Evolutionary conservation across 768 basidiomycete species (phyloP).

Genomic region (Hypsizygus marmoreus): DNA sequence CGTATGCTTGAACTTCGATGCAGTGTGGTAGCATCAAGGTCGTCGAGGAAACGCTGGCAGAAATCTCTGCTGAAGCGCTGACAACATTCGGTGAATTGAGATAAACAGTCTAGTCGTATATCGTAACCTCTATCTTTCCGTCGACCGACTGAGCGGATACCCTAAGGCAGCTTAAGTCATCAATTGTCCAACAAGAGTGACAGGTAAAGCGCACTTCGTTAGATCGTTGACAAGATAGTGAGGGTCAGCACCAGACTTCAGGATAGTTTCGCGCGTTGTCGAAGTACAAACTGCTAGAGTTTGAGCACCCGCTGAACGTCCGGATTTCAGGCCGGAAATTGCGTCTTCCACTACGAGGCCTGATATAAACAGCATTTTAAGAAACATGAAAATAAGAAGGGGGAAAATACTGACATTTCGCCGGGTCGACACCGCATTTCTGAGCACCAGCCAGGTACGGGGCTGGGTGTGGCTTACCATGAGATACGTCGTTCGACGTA

Average conservation of each 20-base stretch:
- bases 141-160: constrained; percentile 47
- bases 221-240: constrained; percentile 74
- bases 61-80: no score
- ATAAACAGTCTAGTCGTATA: constrained; percentile 38
- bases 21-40: no score
- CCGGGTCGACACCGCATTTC: constrained; percentile 54
- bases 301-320: constrained; percentile 71
- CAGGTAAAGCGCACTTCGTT: constrained; percentile 48
- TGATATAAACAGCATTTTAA: constrained; percentile 25
- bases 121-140: constrained; percentile 47
- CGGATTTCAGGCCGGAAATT: constrained; percentile 76
- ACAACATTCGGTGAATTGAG: no score
- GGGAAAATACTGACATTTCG: constrained; percentile 48
- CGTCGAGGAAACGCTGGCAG: no score
- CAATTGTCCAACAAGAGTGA: not conserved
- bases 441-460: constrained; percentile 83
- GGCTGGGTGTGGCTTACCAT: constrained; percentile 87
- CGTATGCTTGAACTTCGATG: no score
- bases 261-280: constrained; percentile 56
- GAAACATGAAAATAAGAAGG: not conserved
- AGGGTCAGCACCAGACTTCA: constrained; percentile 52
- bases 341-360: constrained; percentile 92
- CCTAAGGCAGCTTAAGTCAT: constrained; percentile 26
- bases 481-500: constrained; percentile 69
- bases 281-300: constrained; percentile 88